Base-by-base conservation (phyloP, 768 basidiomycete genomes). In the Calocera viscosa region DNA sequence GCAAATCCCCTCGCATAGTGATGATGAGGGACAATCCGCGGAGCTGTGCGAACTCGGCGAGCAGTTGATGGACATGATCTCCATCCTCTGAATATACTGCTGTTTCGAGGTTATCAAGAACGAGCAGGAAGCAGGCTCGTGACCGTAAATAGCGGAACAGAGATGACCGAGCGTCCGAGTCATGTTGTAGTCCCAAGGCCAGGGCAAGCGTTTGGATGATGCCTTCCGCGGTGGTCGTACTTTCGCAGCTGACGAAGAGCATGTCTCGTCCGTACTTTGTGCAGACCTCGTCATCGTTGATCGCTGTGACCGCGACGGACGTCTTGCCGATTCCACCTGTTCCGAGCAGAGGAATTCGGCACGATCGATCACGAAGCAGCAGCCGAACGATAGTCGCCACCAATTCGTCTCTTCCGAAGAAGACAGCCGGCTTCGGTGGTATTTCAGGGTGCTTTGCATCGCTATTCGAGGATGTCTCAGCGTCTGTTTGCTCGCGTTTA, bases 81-180 rank as follows among this genome's bases (percentile, higher is more conserved):
- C 70, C 67, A 2, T 67, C 68, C 7, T 65, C 67, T 41, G 70
- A 69, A 66, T 77, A 71, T 77, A 77, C 78, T 2, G 76, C 73
- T 3, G 78, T 77, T 71, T 80, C 79, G 64, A 80, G 78, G 65
- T 80, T 78, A 65, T 80, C 78, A 11, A 80, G 70, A 26, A 79
- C 67, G 26, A 80, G 35, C 22, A 80, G 49, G 11, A 22, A 5
- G 43, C 43, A 24, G 26, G 14, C 30, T 68, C 68, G 10, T 71
- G 68, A 67, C 39, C 47, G 24, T 67, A 53, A 73, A 64, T 32
- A 74, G 71, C 47, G 72, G 67, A 11, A 34, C 63, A 47, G 8
- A 19, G 43, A 19, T 73, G 5, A 19, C 68, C 8, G 63, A 53
- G 66, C 73, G 69, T 22, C 71, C 67, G 14, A 72, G 73, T 32